Base-by-base conservation (phyloP, 345 rosid genomes). In the Balakata baccata region DNA sequence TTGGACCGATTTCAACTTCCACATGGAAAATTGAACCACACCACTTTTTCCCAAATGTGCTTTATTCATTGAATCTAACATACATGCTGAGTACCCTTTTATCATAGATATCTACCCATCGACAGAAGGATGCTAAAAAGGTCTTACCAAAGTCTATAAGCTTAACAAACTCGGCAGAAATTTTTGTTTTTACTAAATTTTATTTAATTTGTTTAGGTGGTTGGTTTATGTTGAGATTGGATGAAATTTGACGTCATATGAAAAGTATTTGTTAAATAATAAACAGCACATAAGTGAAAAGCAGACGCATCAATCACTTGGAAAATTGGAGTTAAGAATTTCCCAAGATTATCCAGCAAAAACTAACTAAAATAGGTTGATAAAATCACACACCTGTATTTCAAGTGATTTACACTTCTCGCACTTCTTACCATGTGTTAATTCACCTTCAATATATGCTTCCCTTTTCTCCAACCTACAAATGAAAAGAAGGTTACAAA, bases 371-470 rank as follows among this genome's bases (percentile, higher is more conserved):
- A 39, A 54, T 39, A 64, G 11, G 61, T 68, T 46, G 9, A 68
- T 56, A 73, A 57, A 54, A 70, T 65, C 64, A 70, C 64, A 63
- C 64, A 91, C 98, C 92, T 86, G 86, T 64, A 38, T 72, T 83
- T 92, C 89, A 18, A 89, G 85, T 22, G 65, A 77, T 57, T 79
- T 82, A 57, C 90, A 81, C 70, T 81, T 87, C 82, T 86, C 90
- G 72, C 76, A 66, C 61, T 69, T 75, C 68, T 82, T 81, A 56
- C 83, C 85, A 29, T 59, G 76, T 64, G 59, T 79, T 79, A 80
- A 75, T 57, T 77, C 74, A 60, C 62, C 49, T 29, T 51, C 69
- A 68, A 70, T 1, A 51, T 72, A 78, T 66, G 71, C 77, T 39
- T 82, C 85, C 45, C 37, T 77, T 77, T 84, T 77, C 81, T 84